phyloP scores from a whole-genome alignment of 1,139 yeast species.

The Geotrichum candidum region DNA sequence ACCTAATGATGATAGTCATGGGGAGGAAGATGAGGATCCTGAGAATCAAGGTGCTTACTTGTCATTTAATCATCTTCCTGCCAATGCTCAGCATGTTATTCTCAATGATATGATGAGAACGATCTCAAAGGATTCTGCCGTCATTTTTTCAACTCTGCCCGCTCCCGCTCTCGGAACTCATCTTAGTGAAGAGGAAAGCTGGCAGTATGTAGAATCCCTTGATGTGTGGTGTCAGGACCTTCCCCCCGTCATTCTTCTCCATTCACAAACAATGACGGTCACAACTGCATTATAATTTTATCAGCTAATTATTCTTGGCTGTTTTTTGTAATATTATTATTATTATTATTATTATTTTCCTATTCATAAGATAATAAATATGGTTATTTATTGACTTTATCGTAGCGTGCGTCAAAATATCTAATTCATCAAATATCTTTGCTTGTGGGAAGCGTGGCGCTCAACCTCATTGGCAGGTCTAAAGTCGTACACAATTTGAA shows the following conservation, averaged over 20 bases:
- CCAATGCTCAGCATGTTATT: conserved; percentile 83
- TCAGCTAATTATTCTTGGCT: background rate
- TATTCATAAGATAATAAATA: background rate
- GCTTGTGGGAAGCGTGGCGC: conserved; percentile 7
- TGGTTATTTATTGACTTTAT: background rate
- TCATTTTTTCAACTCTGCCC: conserved; percentile 84
- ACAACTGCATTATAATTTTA: conserved; percentile 65
- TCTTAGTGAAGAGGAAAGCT: conserved; percentile 56
- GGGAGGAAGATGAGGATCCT: conserved; percentile 15
- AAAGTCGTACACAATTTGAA: conserved; percentile 44
- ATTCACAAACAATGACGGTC: conserved; percentile 91
- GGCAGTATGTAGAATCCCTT: conserved; percentile 68
- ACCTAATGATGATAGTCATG: conserved; percentile 16
- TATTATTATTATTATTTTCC: background rate
- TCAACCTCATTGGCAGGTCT: conserved; percentile 37
- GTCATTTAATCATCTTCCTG: conserved; percentile 79
- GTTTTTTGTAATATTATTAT: background rate
- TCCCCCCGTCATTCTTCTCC: conserved; percentile 75
- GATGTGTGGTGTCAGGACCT: conserved; percentile 75
- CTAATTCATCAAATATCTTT: conserved; percentile 16
- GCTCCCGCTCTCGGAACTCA: conserved; percentile 83
- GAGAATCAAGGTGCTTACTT: conserved; percentile 27
- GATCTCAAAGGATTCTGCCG: conserved; percentile 53
- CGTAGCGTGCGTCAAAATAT: background rate
- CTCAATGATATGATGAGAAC: conserved; percentile 76